Evolutionary conservation across 1,139 yeast species (phyloP).

Genomic region (Pneumocystis carinii): DNA sequence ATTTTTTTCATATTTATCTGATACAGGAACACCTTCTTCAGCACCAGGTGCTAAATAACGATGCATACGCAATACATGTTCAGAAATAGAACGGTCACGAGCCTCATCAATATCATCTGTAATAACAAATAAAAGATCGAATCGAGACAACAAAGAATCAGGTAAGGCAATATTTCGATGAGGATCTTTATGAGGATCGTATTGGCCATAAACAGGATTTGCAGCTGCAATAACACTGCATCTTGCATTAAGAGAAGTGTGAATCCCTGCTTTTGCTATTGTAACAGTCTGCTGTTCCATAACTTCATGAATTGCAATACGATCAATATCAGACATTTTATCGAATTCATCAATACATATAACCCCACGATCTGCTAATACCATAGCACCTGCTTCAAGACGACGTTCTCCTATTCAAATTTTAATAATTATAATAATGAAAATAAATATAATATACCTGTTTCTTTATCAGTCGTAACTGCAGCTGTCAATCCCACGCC

Average conservation of each 20-base stretch:
- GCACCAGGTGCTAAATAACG: slow-evolving; percentile 78
- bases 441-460: slow-evolving; percentile 22
- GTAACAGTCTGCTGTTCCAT: slow-evolving; percentile 99
- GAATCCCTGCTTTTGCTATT: slow-evolving; percentile 96
- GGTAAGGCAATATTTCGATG: slow-evolving; percentile 94
- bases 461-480: slow-evolving; percentile 88
- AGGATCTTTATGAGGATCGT: slow-evolving; percentile 91
- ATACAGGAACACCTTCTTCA: slow-evolving; percentile 88
- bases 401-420: slow-evolving; percentile 58
- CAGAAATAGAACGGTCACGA: slow-evolving; percentile 75
- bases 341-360: slow-evolving; percentile 98
- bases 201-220: slow-evolving; percentile 93
- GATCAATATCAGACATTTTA: slow-evolving; percentile 90
- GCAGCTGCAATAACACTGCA: slow-evolving; percentile 98
- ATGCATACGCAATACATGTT: slow-evolving; percentile 90
- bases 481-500: slow-evolving; percentile 99
- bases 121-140: slow-evolving; percentile 85
- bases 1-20: slow-evolving; percentile 29
- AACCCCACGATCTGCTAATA: slow-evolving; percentile 88
- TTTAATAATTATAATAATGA: background rate
- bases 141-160: slow-evolving; percentile 90
- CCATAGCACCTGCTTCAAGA: slow-evolving; percentile 99
- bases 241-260: slow-evolving; percentile 88
- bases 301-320: slow-evolving; percentile 97
- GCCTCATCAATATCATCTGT: slow-evolving; percentile 86